These are phyloP conservation scores for Pseudocercospora macadamiae DNA, from an alignment of 2,329 filamentous ascomycete species.

Conservation along the genomic window DNA sequence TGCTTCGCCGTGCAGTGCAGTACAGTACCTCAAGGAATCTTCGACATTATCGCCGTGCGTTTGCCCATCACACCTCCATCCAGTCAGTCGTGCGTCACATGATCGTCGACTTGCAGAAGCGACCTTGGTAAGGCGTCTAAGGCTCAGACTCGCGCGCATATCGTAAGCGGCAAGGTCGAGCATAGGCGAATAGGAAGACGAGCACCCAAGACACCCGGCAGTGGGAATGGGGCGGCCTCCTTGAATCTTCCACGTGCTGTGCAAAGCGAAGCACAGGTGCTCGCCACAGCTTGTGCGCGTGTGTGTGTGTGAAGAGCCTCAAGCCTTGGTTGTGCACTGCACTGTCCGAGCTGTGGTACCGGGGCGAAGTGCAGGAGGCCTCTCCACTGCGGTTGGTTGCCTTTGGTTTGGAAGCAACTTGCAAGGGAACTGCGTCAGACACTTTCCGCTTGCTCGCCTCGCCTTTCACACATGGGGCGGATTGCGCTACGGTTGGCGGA, in stretches of 20 bases:
- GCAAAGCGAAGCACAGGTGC: background rate
- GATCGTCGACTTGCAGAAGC: conserved; percentile 17
- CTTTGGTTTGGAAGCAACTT: conserved; percentile 9
- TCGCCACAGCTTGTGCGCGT: conserved; percentile 7
- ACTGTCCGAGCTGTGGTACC: conserved; percentile 1
- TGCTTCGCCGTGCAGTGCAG: background rate
- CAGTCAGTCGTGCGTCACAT: conserved; percentile 12
- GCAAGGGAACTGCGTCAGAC: conserved; percentile 12
- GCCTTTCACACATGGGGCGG: conserved; percentile 4
- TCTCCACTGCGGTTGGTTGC: conserved; percentile 17
- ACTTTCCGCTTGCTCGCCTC: conserved; percentile 15
- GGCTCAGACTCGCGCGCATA: conserved; percentile 1
- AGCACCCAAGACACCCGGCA: conserved; percentile 16
- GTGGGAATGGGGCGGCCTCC: conserved; percentile 10
- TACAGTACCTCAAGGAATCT: background rate
- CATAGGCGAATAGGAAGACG: background rate
- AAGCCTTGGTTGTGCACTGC: conserved; percentile 7
- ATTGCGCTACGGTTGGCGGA: conserved; percentile 9
- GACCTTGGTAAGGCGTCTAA: background rate
- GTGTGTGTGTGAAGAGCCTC: conserved; percentile 4
- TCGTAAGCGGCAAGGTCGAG: background rate
- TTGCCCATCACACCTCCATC: background rate
- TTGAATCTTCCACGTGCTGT: conserved; percentile 15
- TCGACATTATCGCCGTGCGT: background rate
- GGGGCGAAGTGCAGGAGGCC: conserved; percentile 16